Percentiles rank a stretch among this genome's conserved stretches.
phyloP scores from a whole-genome alignment of 208 protist genomes.

The Leishmania mexicana region DNA sequence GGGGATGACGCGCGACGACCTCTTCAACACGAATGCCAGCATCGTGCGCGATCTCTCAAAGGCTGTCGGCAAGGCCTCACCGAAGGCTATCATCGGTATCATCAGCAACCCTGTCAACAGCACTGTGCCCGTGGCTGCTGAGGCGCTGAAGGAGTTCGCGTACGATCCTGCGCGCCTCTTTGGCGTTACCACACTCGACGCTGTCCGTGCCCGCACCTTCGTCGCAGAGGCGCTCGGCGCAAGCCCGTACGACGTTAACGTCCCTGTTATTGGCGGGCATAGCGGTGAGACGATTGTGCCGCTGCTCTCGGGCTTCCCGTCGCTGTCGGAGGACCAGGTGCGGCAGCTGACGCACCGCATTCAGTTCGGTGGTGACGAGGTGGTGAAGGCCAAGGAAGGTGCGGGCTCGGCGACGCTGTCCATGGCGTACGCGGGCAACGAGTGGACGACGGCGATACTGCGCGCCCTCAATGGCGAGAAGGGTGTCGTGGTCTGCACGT shows the following conservation, averaged over 20 bases:
- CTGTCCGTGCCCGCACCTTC: slow-evolving; percentile 80
- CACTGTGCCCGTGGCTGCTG: slow-evolving; percentile 94
- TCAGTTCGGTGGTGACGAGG: slow-evolving; percentile 86
- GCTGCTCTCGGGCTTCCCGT: slow-evolving; percentile 76
- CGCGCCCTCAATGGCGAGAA: slow-evolving; percentile 73
- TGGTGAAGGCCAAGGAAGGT: slow-evolving; percentile 90
- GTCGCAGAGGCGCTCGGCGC: slow-evolving; percentile 59
- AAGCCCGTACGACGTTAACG: slow-evolving; percentile 62
- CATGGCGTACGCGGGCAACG: slow-evolving; percentile 56
- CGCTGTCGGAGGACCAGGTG: slow-evolving; percentile 65
- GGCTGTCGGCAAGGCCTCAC: slow-evolving; percentile 74
- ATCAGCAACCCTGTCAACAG: slow-evolving; percentile 96
- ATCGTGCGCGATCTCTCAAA: slow-evolving; percentile 89
- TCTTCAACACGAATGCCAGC: slow-evolving; percentile 95
- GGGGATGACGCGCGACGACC: slow-evolving; percentile 96
- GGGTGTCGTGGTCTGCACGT: slow-evolving; percentile 86
- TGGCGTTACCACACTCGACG: slow-evolving; percentile 94
- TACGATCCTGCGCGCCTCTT: slow-evolving; percentile 88
- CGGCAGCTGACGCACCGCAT: slow-evolving; percentile 83
- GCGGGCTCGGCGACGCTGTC: slow-evolving; percentile 81
- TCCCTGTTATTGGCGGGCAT: slow-evolving; percentile 95
- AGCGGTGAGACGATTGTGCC: slow-evolving; percentile 95
- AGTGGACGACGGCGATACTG: slow-evolving; percentile 71
- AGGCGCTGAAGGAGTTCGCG: slow-evolving; percentile 86
- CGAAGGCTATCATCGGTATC: slow-evolving; percentile 91